phyloP scores from a whole-genome alignment of 1,284 basidiomycete genomes.

The Bjerkandera adusta region DNA sequence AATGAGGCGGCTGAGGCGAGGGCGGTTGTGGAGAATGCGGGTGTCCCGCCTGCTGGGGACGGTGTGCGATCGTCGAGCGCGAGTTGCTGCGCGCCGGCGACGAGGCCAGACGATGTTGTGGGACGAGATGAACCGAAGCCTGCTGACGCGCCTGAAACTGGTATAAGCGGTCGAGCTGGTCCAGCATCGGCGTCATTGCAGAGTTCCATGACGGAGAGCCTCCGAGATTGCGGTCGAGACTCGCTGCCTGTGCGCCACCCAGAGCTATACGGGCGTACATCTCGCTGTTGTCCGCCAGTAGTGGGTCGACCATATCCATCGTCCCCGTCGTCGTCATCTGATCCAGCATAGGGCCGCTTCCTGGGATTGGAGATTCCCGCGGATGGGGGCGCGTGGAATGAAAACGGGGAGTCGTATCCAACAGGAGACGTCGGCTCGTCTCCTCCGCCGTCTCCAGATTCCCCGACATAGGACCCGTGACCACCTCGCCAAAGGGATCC shows the following conservation, averaged over 20 bases:
- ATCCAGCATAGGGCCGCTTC: conserved; percentile 62
- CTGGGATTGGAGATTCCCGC: conserved; percentile 40
- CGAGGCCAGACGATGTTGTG: conserved; percentile 47
- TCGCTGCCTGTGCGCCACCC: conserved; percentile 39
- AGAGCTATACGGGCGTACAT: conserved; percentile 31
- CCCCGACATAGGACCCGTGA: conserved; percentile 23
- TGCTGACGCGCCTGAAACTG: conserved; percentile 26
- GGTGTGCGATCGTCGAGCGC: conserved; percentile 41
- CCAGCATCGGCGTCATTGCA: conserved; percentile 59
- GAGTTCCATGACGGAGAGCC: conserved; percentile 82
- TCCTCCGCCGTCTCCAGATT: conserved; percentile 24
- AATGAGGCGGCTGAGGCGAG: conserved; percentile 5
- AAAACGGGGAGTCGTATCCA: conserved; percentile 65
- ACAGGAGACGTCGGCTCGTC: conserved; percentile 26
- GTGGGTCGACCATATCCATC: conserved; percentile 32
- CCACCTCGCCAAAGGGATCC: too few relatives aligned
- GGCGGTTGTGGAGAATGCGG: conserved; percentile 20
- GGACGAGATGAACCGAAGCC: conserved; percentile 39
- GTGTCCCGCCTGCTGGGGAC: conserved; percentile 14
- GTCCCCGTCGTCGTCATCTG: conserved; percentile 43
- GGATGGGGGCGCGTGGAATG: conserved; percentile 61
- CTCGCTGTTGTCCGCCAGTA: conserved; percentile 25
- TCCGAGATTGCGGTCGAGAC: conserved; percentile 70
- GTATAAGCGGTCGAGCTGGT: conserved; percentile 31
- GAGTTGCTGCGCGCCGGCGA: conserved; percentile 44